phyloP scores from a whole-genome alignment of 768 basidiomycete genomes.

The Saitozyma podzolica region DNA sequence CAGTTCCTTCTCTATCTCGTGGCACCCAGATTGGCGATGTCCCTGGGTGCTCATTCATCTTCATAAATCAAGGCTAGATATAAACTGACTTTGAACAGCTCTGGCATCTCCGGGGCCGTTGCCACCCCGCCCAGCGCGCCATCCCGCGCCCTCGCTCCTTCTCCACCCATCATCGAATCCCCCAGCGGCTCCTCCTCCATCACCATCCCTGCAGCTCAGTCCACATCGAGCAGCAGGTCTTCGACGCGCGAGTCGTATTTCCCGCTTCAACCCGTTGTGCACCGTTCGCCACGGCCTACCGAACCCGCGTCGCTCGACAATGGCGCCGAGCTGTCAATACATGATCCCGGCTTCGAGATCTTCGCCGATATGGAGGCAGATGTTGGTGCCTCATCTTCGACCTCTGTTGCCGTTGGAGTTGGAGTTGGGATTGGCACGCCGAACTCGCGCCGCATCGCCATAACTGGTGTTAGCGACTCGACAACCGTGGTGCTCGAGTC shows the following conservation, averaged over 20 bases:
- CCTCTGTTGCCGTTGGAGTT: not conserved
- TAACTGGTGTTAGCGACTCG: not conserved
- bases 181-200: not conserved
- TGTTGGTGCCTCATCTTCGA: not conserved
- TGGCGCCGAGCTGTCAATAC: conserved; percentile 5
- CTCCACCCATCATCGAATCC: conserved; percentile 15
- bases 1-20: not conserved
- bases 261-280: conserved; percentile 6
- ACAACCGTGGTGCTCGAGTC: not conserved
- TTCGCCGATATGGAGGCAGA: conserved; percentile 1
- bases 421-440: conserved; percentile 1
- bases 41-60: not conserved
- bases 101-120: conserved; percentile 23
- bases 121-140: conserved; percentile 11
- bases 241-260: not conserved
- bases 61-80: too few relatives aligned
- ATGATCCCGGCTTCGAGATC: conserved; percentile 22
- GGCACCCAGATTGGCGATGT: not conserved
- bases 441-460: conserved; percentile 1
- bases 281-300: conserved; percentile 5
- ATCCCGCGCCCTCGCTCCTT: conserved; percentile 9
- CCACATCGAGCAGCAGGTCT: too few relatives aligned
- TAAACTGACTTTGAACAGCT: not conserved
- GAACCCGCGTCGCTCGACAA: not conserved
- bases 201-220: too few relatives aligned